A percentile compares a stretch with the other conserved stretches of the same genome.
These are phyloP conservation scores for Albophoma yamanashiensis DNA, from an alignment of 2,329 filamentous ascomycete species.

Conservation along the genomic window DNA sequence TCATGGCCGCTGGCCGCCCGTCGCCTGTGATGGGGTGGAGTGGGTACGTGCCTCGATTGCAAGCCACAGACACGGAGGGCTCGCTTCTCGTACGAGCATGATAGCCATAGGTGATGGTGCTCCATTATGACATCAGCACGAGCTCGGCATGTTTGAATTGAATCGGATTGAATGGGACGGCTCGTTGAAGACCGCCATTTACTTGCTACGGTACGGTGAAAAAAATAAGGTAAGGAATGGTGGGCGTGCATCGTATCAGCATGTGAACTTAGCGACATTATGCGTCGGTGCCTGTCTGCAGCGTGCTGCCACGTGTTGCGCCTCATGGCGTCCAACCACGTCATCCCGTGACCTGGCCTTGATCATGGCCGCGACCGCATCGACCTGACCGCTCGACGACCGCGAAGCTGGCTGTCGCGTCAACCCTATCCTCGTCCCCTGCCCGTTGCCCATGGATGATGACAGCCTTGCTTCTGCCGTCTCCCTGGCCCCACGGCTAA, in stretches of 20 bases:
- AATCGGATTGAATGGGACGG: background rate
- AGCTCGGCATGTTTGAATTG: background rate
- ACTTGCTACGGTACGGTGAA: no score
- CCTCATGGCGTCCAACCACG: background rate
- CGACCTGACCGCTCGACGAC: background rate
- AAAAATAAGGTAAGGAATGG: no score
- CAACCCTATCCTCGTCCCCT: background rate
- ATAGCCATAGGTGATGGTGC: background rate
- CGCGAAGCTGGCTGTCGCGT: background rate
- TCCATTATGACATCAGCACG: background rate
- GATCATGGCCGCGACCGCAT: background rate
- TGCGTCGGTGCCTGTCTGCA: background rate
- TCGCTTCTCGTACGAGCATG: no score
- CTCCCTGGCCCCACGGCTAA: slow-evolving; percentile 1
- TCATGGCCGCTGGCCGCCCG: background rate
- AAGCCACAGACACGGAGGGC: background rate
- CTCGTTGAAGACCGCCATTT: no score
- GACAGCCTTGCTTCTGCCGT: background rate
- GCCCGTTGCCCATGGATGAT: background rate
- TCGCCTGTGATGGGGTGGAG: background rate
- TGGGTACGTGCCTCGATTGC: background rate
- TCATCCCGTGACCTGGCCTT: background rate
- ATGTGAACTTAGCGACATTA: background rate
- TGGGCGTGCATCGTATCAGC: background rate
- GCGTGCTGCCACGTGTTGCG: background rate